These are phyloP conservation scores for Cercospora sp. DNA, from an alignment of 2,329 filamentous ascomycete species.

Conservation along the genomic window DNA sequence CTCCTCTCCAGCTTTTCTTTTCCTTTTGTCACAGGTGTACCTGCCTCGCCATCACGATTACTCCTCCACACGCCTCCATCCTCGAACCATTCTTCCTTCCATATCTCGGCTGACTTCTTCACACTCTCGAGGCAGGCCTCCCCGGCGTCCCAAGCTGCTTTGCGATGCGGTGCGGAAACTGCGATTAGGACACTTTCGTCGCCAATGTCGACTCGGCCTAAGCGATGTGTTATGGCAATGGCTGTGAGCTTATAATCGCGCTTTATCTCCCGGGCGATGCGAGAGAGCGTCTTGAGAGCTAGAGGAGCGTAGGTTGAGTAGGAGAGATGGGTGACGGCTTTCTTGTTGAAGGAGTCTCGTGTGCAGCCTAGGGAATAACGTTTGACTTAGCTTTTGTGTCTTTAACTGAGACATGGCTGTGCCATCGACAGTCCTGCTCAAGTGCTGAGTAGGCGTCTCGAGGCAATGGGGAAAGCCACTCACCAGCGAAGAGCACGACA, in stretches of 20 bases:
- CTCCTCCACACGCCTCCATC: slow-evolving; percentile 80
- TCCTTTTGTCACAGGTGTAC: slow-evolving; percentile 40
- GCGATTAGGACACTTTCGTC: slow-evolving; percentile 92
- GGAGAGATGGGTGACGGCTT: slow-evolving; percentile 70
- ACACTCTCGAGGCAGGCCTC: slow-evolving; percentile 87
- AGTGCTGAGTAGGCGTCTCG: background rate
- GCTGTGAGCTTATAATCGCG: slow-evolving; percentile 66
- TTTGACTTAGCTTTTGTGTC: slow-evolving; percentile 9
- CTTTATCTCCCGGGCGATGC: slow-evolving; percentile 60
- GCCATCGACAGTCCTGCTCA: slow-evolving; percentile 29
- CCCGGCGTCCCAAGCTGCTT: slow-evolving; percentile 81
- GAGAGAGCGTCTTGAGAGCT: slow-evolving; percentile 67
- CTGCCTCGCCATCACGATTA: slow-evolving; percentile 72
- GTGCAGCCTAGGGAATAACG: slow-evolving; percentile 49
- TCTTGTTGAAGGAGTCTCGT: slow-evolving; percentile 69
- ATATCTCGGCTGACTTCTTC: slow-evolving; percentile 87
- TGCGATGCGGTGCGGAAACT: slow-evolving; percentile 78
- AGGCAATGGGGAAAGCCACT: background rate
- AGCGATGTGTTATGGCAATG: slow-evolving; percentile 78
- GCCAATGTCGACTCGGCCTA: slow-evolving; percentile 83
- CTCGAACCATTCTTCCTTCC: slow-evolving; percentile 90
- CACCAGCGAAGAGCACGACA: slow-evolving; percentile 74
- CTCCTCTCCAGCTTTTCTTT: background rate
- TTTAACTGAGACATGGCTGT: background rate
- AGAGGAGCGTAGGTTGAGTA: slow-evolving; percentile 74